Evolutionary conservation across 129 eudicot species (phyloP).

Genomic region (Oenanthe sinensis): DNA sequence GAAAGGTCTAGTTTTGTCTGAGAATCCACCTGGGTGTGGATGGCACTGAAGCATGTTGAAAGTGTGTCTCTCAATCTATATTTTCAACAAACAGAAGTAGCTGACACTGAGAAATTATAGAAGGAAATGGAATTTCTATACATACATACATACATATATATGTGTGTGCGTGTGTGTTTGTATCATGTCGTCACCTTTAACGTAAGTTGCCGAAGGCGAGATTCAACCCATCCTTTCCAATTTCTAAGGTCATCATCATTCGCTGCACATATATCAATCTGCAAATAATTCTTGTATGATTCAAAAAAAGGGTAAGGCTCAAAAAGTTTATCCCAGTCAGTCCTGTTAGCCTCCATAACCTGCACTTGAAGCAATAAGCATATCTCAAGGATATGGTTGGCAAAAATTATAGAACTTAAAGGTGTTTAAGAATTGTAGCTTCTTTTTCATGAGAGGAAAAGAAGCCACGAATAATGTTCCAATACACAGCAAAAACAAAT

Average conservation of each 20-base stretch:
- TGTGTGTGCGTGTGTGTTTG: no score
- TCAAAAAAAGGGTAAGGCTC: slow-evolving; percentile 82
- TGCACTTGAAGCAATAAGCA: slow-evolving; percentile 18
- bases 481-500: not conserved
- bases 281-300: slow-evolving; percentile 83
- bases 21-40: slow-evolving; percentile 84
- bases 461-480: not conserved
- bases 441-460: not conserved
- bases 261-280: slow-evolving; percentile 74
- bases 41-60: slow-evolving; percentile 80
- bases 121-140: not conserved
- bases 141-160: no score
- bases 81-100: slow-evolving; percentile 3
- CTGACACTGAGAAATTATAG: not conserved
- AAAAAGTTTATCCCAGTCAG: slow-evolving; percentile 64
- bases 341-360: slow-evolving; percentile 78
- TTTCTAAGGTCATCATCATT: slow-evolving; percentile 69
- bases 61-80: slow-evolving; percentile 83
- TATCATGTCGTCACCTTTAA: slow-evolving; percentile 50
- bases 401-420: not conserved
- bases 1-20: slow-evolving; percentile 56
- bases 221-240: slow-evolving; percentile 98
- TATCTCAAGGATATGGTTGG: not conserved
- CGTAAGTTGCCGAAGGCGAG: slow-evolving; percentile 74
- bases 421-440: not conserved